phyloP scores from a whole-genome alignment of 345 rosid species.

The Salix exigua region DNA sequence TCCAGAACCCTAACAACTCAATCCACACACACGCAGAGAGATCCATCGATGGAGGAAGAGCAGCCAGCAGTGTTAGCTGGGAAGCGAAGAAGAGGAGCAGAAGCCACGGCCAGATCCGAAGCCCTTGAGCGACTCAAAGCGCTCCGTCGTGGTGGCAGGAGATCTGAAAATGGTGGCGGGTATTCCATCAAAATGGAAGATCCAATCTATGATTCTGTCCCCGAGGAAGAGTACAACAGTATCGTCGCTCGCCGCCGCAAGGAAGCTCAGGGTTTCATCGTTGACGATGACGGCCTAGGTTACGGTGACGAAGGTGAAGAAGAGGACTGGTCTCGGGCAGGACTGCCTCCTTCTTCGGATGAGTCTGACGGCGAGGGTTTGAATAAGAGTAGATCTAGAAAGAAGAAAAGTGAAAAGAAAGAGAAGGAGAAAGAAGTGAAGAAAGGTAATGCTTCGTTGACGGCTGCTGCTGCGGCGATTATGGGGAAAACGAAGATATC shows the following conservation, averaged over 20 bases:
- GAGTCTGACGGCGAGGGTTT: constrained; percentile 48
- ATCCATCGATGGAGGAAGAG: constrained; percentile 38
- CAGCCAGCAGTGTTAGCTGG: constrained; percentile 34
- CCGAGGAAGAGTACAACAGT: constrained; percentile 69
- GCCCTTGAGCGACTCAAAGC: constrained; percentile 75
- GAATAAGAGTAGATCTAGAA: constrained; percentile 24
- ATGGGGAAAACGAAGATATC: constrained; percentile 84
- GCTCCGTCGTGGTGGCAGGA: constrained; percentile 64
- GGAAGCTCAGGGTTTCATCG: constrained; percentile 74
- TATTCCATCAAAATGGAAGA: constrained; percentile 61
- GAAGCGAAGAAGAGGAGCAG: constrained; percentile 54
- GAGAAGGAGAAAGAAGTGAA: constrained; percentile 35
- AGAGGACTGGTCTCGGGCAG: constrained; percentile 80
- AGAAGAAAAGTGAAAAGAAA: constrained; percentile 51
- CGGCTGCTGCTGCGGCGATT: constrained; percentile 79
- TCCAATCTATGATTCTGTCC: constrained; percentile 74
- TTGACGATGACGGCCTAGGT: constrained; percentile 72
- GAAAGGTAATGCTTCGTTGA: constrained; percentile 53
- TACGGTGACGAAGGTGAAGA: constrained; percentile 84
- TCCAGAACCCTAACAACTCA: not conserved
- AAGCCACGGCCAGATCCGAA: constrained; percentile 47
- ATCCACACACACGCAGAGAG: not conserved
- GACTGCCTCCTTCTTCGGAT: constrained; percentile 54
- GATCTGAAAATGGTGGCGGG: constrained; percentile 51
- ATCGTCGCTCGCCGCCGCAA: constrained; percentile 72